Evolutionary conservation across 2,329 filamentous ascomycete genomes (phyloP).

Genomic region (Diplodia corticola): DNA sequence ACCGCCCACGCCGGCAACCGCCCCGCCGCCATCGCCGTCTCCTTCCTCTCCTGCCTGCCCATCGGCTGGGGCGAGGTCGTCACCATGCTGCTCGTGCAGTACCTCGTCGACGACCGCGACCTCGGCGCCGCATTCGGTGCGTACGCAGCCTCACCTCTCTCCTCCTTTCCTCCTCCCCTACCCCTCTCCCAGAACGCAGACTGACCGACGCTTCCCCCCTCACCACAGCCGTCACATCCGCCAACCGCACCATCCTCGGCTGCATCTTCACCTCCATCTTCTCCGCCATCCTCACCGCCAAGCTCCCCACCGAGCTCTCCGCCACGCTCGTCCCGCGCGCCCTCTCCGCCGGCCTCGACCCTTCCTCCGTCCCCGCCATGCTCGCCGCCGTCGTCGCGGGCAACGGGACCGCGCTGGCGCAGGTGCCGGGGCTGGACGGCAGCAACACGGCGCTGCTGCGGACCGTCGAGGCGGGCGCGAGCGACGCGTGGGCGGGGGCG

Average conservation of each 20-base stretch:
- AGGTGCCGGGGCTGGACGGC: constrained; percentile 23
- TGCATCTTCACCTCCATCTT: constrained; percentile 28
- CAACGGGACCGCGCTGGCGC: constrained; percentile 24
- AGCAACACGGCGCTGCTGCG: constrained; percentile 26
- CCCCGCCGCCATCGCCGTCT: constrained; percentile 24
- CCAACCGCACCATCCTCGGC: constrained; percentile 27
- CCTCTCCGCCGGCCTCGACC: constrained; percentile 26
- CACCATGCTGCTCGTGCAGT: constrained; percentile 26
- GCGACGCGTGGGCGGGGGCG: constrained; percentile 26
- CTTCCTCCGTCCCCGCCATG: constrained; percentile 26
- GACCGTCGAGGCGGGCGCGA: constrained; percentile 25
- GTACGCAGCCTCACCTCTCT: neutral
- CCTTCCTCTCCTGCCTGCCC: constrained; percentile 25
- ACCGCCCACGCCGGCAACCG: constrained; percentile 24
- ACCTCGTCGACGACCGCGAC: constrained; percentile 26
- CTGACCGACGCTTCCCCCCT: too few species aligned
- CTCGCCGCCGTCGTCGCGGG: constrained; percentile 26
- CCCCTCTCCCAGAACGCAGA: neutral
- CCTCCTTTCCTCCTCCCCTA: neutral
- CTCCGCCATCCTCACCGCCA: constrained; percentile 31
- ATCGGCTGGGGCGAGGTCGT: constrained; percentile 29
- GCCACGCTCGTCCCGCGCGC: constrained; percentile 19
- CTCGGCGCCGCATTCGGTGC: constrained; percentile 27
- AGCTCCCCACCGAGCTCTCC: constrained; percentile 28
- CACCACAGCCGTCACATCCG: constrained; percentile 25